These are phyloP conservation scores for Aspergillus transmontanensis DNA, from an alignment of 2,329 filamentous ascomycete genomes.

Conservation along the genomic window DNA sequence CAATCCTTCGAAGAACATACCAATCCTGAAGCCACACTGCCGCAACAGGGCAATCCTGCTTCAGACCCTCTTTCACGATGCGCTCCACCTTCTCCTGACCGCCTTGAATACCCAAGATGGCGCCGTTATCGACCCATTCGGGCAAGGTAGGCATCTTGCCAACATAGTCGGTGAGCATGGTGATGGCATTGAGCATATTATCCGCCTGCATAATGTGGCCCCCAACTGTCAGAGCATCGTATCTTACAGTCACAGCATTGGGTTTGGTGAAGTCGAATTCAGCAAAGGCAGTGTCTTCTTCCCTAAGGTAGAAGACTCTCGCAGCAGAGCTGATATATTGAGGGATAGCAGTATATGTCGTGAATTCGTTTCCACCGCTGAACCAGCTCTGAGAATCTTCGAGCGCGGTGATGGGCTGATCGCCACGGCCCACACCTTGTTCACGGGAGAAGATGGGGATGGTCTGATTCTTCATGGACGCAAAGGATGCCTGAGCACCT, in stretches of 20 bases:
- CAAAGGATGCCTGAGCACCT: slow-evolving; percentile 27
- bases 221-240: background rate
- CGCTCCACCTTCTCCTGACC: background rate
- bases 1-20: too few relatives aligned
- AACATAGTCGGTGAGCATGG: slow-evolving; percentile 37
- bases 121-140: slow-evolving; percentile 31
- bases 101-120: slow-evolving; percentile 15
- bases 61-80: background rate
- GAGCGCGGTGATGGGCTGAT: slow-evolving; percentile 21
- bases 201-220: slow-evolving; percentile 26
- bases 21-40: background rate
- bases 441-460: slow-evolving; percentile 29
- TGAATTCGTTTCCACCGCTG: background rate
- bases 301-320: slow-evolving; percentile 29
- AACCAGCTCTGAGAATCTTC: background rate
- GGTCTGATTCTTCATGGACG: slow-evolving; percentile 28
- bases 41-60: background rate
- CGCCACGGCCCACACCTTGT: slow-evolving; percentile 28
- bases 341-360: background rate
- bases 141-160: slow-evolving; percentile 38
- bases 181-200: slow-evolving; percentile 22
- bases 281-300: slow-evolving; percentile 35
- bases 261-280: slow-evolving; percentile 32
- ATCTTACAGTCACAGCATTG: background rate
- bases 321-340: slow-evolving; percentile 31